phyloP scores from a whole-genome alignment of 2,329 filamentous ascomycete species.

The Talaromyces sp. region DNA sequence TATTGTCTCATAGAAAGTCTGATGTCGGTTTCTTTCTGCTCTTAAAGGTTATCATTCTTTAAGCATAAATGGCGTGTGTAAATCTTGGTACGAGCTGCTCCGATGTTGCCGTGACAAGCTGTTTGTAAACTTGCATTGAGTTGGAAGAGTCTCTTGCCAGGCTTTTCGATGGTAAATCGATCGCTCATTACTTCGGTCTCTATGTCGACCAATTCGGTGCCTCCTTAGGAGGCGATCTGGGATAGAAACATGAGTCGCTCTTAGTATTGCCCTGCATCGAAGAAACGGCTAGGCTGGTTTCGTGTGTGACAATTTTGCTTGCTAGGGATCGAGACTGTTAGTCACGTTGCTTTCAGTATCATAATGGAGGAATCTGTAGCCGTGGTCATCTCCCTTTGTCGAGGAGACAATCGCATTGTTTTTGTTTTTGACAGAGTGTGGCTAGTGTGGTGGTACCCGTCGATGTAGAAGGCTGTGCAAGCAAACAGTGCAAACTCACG shows the following conservation, averaged over 20 bases:
- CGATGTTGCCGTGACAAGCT: not conserved
- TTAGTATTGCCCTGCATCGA: not conserved
- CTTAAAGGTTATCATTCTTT: not conserved
- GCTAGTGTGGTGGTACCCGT: not conserved
- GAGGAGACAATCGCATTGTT: not conserved
- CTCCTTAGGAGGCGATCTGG: not conserved
- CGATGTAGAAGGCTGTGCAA: not conserved
- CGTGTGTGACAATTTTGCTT: not conserved
- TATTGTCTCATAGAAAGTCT: not conserved
- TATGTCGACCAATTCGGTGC: not conserved
- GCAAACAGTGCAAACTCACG: conserved; percentile 18
- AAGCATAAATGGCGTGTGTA: not conserved
- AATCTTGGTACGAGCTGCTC: not conserved
- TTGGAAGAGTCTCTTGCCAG: not conserved
- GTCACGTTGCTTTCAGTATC: not conserved
- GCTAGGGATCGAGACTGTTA: not conserved
- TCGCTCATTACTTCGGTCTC: not conserved
- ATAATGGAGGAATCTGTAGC: not conserved
- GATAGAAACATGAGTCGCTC: not conserved
- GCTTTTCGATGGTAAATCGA: no score
- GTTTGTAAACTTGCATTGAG: not conserved
- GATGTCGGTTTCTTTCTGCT: not conserved
- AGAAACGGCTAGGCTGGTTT: not conserved
- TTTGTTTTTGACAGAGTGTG: conserved; percentile 1
- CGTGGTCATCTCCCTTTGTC: not conserved